Evolutionary conservation across 2,329 filamentous ascomycete species (phyloP), one percentile per base, ranked within the genome.

Genomic region (Phoma sp.): DNA sequence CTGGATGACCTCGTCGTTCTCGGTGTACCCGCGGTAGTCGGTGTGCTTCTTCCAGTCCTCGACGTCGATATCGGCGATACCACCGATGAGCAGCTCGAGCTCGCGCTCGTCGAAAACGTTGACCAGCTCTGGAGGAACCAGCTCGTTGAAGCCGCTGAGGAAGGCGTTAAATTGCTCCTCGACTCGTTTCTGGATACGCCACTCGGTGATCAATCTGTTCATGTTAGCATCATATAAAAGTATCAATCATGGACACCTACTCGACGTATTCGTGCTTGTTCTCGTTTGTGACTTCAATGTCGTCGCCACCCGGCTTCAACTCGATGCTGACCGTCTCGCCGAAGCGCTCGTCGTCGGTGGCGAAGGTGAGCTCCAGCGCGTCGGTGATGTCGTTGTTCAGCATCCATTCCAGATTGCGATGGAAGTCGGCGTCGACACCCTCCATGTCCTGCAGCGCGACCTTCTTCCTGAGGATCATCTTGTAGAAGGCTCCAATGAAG

Each of bases 11-110:
- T 97, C 92, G 69, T 99, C 95, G 53, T 88, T 92, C 79, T 99
- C 95, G 9, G 96, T 97, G 83, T 99, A 99, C 50, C 95, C 95
- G 67, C 95, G 90, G 78, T 99, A 99, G 74, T 99, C 95, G 41
- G 95, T 99, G 80, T 99, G 95, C 83, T 99, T 99, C 89, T 99
- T 98, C 95, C 95, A 99, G 78, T 99, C 95, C 57, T 99, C 95
- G 15, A 99, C 94, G 71, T 99, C 95, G 66, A 99, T 99, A 78
- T 99, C 95, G n/a, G 95, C 95, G 68, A 99, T 99, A 84, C 95
- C 95, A 64, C 95, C 95, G 72, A 99, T 98, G 65, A 99, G 84
- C 65, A 99, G 80, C 78, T 99, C 95, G 43, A 99, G 83, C 78
- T 99, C 95, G 69, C 95, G 90, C 82, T 99, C 95, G 72, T 99